Conservation (phyloP, 495 filamentous ascomycete species). For the Aspergillus olivimuriae region DNA sequence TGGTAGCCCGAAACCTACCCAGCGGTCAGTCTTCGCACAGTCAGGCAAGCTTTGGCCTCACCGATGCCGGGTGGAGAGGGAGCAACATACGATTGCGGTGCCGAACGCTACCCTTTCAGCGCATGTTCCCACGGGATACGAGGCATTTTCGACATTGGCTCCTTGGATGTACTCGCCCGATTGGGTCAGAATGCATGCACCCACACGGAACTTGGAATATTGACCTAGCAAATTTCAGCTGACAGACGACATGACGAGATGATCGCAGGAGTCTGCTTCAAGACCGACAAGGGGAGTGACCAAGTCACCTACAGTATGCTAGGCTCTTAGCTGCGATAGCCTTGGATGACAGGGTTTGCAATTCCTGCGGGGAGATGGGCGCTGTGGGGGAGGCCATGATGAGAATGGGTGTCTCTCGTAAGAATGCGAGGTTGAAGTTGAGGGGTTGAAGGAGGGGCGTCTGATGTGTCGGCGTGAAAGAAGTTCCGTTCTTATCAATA, state of each 20-base stretch:
- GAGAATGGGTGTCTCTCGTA: not conserved
- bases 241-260: too few relatives aligned
- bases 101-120: conserved; percentile 85
- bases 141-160: conserved; percentile 91
- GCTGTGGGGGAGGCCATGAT: conserved; percentile 25
- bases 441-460: too few relatives aligned
- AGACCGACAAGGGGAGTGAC: not conserved
- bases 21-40: too few relatives aligned
- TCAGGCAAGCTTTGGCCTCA: too few relatives aligned
- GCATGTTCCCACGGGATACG: conserved; percentile 87
- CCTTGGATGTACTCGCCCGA: conserved; percentile 60
- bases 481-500: too few relatives aligned
- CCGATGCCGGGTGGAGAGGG: not conserved
- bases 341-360: conserved; percentile 51
- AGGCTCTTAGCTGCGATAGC: conserved; percentile 59
- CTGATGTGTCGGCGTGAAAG: too few relatives aligned
- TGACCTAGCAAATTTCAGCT: conserved; percentile 47
- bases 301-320: conserved; percentile 61
- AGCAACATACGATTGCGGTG: conserved; percentile 60
- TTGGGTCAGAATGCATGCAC: conserved; percentile 66
- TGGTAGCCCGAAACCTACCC: conserved; percentile 57
- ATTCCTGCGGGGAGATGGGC: conserved; percentile 51
- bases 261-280: too few relatives aligned
- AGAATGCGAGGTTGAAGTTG: too few relatives aligned
- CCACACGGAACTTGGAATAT: conserved; percentile 91